Evolutionary conservation across 306 rosid genomes (phyloP).

Genomic region (Fagus crenata): DNA sequence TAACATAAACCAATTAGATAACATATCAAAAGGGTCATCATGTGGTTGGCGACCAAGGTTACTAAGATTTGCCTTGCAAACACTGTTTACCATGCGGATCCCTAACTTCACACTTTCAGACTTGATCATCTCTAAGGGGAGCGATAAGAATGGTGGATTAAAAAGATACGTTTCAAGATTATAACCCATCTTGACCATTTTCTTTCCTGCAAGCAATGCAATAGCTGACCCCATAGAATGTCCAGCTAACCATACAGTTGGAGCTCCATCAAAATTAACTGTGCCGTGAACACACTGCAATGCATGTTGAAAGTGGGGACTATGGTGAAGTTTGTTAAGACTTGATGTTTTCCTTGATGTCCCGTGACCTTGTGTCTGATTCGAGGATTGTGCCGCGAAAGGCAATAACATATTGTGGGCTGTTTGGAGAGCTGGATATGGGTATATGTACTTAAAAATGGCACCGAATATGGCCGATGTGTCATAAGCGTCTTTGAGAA

Average conservation of each 20-base stretch:
- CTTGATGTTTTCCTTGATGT: background rate
- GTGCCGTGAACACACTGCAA: background rate
- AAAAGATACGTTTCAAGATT: no score
- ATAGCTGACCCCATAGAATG: constrained; percentile 4
- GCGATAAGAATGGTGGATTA: constrained; percentile 23
- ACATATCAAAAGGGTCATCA: constrained; percentile 5
- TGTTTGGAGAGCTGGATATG: background rate
- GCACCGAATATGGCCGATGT: constrained; percentile 9
- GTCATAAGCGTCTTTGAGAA: constrained; percentile 11
- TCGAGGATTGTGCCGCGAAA: constrained; percentile 22
- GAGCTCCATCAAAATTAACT: background rate
- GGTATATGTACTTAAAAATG: constrained; percentile 8
- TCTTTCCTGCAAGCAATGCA: no score
- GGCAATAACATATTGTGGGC: constrained; percentile 36
- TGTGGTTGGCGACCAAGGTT: background rate
- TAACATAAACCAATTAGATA: constrained; percentile 8
- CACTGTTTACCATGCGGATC: constrained; percentile 18
- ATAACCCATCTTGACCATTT: no score
- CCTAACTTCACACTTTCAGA: constrained; percentile 1
- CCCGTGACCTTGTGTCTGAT: background rate
- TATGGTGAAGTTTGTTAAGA: constrained; percentile 17
- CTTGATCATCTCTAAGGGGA: constrained; percentile 20
- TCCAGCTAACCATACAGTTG: constrained; percentile 37
- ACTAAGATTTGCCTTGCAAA: constrained; percentile 14
- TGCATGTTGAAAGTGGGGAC: constrained; percentile 19